Evolutionary conservation across 331 rosid genomes (phyloP).

Genomic region (Arachis monticola): DNA sequence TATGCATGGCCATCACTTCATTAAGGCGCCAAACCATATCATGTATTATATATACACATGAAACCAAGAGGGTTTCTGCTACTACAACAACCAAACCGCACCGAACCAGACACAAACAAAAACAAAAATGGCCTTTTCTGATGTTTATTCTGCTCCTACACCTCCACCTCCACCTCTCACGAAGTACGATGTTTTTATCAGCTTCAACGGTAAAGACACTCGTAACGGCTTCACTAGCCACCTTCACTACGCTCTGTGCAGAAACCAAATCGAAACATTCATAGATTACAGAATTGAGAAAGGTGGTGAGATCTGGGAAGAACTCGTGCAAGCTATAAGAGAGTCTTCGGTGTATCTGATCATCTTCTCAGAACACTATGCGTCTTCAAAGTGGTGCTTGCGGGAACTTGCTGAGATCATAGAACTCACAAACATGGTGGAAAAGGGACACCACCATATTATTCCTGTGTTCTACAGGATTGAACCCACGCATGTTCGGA

Average conservation of each 20-base stretch:
- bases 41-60: too few species aligned
- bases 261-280: not conserved
- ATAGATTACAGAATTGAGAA: conserved; percentile 10
- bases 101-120: too few species aligned
- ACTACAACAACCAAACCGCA: too few species aligned
- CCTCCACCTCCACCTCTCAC: not conserved
- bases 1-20: too few species aligned
- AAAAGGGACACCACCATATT: not conserved
- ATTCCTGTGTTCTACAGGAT: conserved; percentile 14
- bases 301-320: not conserved
- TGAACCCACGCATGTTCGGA: conserved; percentile 11
- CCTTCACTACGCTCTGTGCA: not conserved
- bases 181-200: conserved; percentile 7
- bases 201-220: not conserved
- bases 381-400: conserved; percentile 20
- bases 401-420: conserved; percentile 1
- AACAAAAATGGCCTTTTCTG: not conserved
- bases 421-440: not conserved
- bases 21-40: too few species aligned
- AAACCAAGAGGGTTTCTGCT: too few species aligned
- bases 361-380: not conserved
- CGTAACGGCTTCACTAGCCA: not conserved
- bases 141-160: not conserved
- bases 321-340: not conserved
- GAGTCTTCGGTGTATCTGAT: not conserved